Evolutionary conservation across 1,139 yeast genomes (phyloP).

Genomic region (Yamadazyma epiphylla): DNA sequence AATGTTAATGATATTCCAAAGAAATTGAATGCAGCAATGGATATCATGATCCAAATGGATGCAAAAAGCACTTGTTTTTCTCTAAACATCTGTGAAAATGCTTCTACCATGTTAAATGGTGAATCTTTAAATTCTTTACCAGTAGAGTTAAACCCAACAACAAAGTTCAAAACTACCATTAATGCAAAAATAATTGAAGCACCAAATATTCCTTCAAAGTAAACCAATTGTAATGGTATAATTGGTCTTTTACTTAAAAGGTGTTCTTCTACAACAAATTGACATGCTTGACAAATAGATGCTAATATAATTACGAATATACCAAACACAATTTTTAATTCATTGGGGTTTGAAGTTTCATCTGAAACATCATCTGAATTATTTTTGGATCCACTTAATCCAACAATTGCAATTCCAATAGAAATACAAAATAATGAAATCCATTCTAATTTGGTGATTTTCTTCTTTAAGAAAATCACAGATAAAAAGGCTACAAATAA

Average conservation of each 20-base stretch:
- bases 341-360: conserved; percentile 3
- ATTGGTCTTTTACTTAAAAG: conserved; percentile 52
- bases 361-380: conserved; percentile 12
- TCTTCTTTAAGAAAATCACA: conserved; percentile 55
- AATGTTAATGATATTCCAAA: conserved; percentile 72
- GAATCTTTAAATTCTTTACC: conserved; percentile 35
- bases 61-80: conserved; percentile 42
- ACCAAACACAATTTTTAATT: conserved; percentile 43
- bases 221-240: conserved; percentile 65
- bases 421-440: conserved; percentile 56
- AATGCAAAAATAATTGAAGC: conserved; percentile 38
- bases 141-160: conserved; percentile 32
- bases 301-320: conserved; percentile 57
- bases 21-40: conserved; percentile 70
- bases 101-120: conserved; percentile 55
- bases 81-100: conserved; percentile 48
- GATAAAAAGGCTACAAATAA: conserved; percentile 74
- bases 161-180: conserved; percentile 41
- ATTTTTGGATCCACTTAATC: conserved; percentile 54
- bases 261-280: conserved; percentile 77
- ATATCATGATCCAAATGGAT: conserved; percentile 64
- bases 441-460: conserved; percentile 67
- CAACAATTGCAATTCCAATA: conserved; percentile 69
- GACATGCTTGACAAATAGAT: conserved; percentile 66
- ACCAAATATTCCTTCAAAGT: conserved; percentile 75